Evolutionary conservation across 495 filamentous ascomycete species (phyloP).

Genomic region (Penicillium samsonianum): DNA sequence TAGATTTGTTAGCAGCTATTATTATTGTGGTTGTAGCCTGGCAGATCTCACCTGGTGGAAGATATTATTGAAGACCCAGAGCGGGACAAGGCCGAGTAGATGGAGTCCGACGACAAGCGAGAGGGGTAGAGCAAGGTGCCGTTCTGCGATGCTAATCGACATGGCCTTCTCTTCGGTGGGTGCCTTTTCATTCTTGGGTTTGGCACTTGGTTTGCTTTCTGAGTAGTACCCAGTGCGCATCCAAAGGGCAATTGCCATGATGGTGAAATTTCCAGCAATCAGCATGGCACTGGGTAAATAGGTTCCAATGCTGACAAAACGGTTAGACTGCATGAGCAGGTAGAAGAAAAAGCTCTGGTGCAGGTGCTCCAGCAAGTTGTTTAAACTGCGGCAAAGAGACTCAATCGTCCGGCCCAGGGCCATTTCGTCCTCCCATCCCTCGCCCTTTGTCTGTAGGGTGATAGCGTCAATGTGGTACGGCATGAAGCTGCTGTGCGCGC

Average conservation of each 20-base stretch:
- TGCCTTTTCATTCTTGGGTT: conserved; percentile 27
- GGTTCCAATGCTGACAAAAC: conserved; percentile 97
- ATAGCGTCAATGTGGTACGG: conserved; percentile 98
- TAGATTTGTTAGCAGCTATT: conserved; percentile 22
- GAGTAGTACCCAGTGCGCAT: conserved; percentile 70
- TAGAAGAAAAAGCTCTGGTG: conserved; percentile 99
- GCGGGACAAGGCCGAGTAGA: conserved; percentile 76
- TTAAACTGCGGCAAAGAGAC: conserved; percentile 84
- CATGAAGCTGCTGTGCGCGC: conserved; percentile 92
- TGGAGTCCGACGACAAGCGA: conserved; percentile 70
- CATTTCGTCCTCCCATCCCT: conserved; percentile 98
- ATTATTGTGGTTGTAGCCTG: conserved; percentile 2
- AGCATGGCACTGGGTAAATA: conserved; percentile 97
- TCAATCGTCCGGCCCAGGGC: conserved; percentile 86
- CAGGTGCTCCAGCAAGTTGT: conserved; percentile 94
- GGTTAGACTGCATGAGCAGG: conserved; percentile 81
- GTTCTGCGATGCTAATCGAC: conserved; percentile 53
- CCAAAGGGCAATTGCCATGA: conserved; percentile 93
- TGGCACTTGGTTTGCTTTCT: conserved; percentile 19
- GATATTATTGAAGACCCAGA: conserved; percentile 83
- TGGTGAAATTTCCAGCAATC: conserved; percentile 89
- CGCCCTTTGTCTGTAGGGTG: conserved; percentile 83
- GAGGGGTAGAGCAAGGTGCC: conserved; percentile 77
- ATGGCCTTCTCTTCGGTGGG: conserved; percentile 24
- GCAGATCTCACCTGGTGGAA: conserved; percentile 57